Evolutionary conservation across 192 early-diverging fungal genomes (phyloP), one percentile per base, ranked within the genome.

Genomic region (Coemansia sp.): DNA sequence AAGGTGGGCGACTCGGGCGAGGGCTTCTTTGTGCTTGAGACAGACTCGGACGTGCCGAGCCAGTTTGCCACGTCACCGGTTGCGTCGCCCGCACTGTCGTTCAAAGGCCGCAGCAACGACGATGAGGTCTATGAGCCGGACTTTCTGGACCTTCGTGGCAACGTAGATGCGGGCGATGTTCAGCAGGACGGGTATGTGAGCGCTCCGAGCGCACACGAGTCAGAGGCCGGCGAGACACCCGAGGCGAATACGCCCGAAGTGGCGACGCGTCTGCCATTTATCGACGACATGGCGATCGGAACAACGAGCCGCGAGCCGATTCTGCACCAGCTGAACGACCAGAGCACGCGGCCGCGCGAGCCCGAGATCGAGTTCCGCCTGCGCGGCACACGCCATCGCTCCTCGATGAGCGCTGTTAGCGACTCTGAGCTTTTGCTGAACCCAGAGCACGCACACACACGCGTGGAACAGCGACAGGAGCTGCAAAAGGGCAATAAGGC

Each of bases 1-100:
- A 99, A 99, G 58, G 88, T 99, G 4, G 92, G 95, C 10, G 97
- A 98, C 49, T 91, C 91, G 11, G 97, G 97, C 25, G 97, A 99
- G 68, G 94, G 92, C 19, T 99, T 99, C 68, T 99, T 99, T 77
- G 94, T 99, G 5, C 82, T 98, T 27, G 92, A 97, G 64, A 91
- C 92, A 0, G 92, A 96, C 27, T 83, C 90, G 55, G 86, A 89
- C 31, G 93, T 95, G 14, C 95, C 94, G 22, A 85, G 86, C 50
- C 93, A 95, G 64, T 92, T 93, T 61, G 93, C 90, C 55, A 99
- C 97, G 8, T 95, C 94, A 7, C 97, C 97, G 2, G 88, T 97
- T 43, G 83, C 84, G 10, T 83, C 82, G 11, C 87, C 89, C 6
- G 27, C 70, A 38, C 54, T 77, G 47, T 77, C 74, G 30, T 77